phyloP scores from a whole-genome alignment of 768 basidiomycete species.

The Pleurotus tuber-regium region DNA sequence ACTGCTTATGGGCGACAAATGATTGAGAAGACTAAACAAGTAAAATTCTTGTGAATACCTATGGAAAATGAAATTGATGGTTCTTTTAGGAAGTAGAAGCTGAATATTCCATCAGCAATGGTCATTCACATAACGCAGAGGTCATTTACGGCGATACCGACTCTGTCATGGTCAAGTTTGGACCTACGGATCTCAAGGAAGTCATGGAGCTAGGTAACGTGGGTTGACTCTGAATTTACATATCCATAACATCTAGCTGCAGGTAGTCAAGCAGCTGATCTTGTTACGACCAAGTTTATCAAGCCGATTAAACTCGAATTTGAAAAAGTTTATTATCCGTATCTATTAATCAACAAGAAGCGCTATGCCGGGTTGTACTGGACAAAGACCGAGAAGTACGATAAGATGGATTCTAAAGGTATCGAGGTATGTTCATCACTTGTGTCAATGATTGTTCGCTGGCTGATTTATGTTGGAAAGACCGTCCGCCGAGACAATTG shows the following conservation, averaged over 20 bases:
- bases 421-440: constrained; percentile 70
- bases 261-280: constrained; percentile 91
- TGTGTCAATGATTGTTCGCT: background rate
- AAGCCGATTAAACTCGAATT: constrained; percentile 99
- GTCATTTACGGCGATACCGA: constrained; percentile 99
- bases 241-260: too few relatives aligned
- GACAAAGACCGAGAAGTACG: constrained; percentile 93
- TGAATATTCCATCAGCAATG: constrained; percentile 83
- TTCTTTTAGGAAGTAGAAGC: constrained; percentile 76
- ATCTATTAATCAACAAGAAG: constrained; percentile 97
- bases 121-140: constrained; percentile 81
- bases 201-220: constrained; percentile 87
- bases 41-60: constrained; percentile 26
- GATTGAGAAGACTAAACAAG: constrained; percentile 96
- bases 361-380: constrained; percentile 98
- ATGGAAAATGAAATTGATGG: background rate
- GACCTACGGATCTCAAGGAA: constrained; percentile 77
- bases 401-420: constrained; percentile 99
- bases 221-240: constrained; percentile 2
- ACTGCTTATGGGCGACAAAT: constrained; percentile 98
- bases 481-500: constrained; percentile 99
- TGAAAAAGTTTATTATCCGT: constrained; percentile 99
- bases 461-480: constrained; percentile 39
- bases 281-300: constrained; percentile 88
- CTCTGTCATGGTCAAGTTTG: constrained; percentile 98